Evolutionary conservation across 1,284 basidiomycete genomes (phyloP).

Genomic region (Boletus coffeatus): DNA sequence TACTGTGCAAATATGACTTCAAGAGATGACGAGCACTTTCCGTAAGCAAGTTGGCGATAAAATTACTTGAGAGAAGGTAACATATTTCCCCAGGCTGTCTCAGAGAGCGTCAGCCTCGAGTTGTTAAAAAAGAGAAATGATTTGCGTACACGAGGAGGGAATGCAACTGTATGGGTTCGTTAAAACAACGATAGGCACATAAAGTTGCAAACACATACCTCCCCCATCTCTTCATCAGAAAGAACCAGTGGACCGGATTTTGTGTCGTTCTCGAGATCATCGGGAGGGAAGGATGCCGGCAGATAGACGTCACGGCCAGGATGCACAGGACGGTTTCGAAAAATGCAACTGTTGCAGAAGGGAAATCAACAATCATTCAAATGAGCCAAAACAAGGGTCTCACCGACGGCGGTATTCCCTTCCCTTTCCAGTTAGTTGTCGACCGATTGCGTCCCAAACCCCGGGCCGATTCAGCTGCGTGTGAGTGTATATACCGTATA

Average conservation of each 20-base stretch:
- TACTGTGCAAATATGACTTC: slow-evolving; percentile 51
- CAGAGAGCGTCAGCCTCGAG: slow-evolving; percentile 1
- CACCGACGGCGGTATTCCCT: slow-evolving; percentile 48
- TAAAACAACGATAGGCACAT: slow-evolving; percentile 5
- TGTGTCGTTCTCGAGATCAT: slow-evolving; percentile 2
- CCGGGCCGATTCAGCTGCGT: slow-evolving; percentile 43
- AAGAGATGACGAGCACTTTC: background rate
- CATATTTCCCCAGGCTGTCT: slow-evolving; percentile 60
- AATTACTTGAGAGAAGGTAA: slow-evolving; percentile 50
- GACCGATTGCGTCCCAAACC: slow-evolving; percentile 54
- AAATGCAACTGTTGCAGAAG: slow-evolving; percentile 36
- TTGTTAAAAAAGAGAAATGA: background rate
- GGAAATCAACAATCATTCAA: background rate
- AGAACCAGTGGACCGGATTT: slow-evolving; percentile 10
- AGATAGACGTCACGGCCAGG: slow-evolving; percentile 39
- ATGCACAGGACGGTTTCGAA: slow-evolving; percentile 35
- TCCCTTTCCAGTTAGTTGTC: slow-evolving; percentile 42
- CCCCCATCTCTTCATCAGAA: slow-evolving; percentile 18
- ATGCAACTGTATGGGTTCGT: slow-evolving; percentile 38
- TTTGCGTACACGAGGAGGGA: slow-evolving; percentile 50
- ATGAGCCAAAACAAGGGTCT: background rate
- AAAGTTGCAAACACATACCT: slow-evolving; percentile 14
- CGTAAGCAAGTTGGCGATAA: background rate
- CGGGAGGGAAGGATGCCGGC: slow-evolving; percentile 39
- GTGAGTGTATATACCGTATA: slow-evolving; percentile 63